Conservation (phyloP, 2,329 filamentous ascomycete species). For the Aspergillus pseudoviridinutans region DNA sequence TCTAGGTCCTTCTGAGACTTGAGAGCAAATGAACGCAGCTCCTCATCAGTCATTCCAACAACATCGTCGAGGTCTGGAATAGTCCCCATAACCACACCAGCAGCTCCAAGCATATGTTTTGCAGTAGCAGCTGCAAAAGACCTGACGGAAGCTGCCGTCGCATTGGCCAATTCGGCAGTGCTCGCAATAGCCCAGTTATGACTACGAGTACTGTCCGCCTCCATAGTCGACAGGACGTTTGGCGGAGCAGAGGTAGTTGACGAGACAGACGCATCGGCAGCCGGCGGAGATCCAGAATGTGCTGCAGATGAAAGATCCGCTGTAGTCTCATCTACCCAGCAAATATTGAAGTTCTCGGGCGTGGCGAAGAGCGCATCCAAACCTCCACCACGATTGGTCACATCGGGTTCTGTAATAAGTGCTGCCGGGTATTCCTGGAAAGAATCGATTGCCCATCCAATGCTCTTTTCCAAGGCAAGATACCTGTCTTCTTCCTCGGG, state of each 20-base stretch:
- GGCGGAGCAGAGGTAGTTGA: slow-evolving; percentile 24
- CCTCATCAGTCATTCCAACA: slow-evolving; percentile 39
- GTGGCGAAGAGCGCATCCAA: slow-evolving; percentile 43
- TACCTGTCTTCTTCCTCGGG: slow-evolving; percentile 45
- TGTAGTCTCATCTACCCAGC: slow-evolving; percentile 40
- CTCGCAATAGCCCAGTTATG: slow-evolving; percentile 37
- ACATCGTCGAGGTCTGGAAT: slow-evolving; percentile 38
- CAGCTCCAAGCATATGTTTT: slow-evolving; percentile 35
- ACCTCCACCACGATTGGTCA: slow-evolving; percentile 42
- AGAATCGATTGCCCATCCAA: slow-evolving; percentile 26
- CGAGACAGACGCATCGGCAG: slow-evolving; percentile 20
- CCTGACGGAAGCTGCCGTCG: slow-evolving; percentile 32
- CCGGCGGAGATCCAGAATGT: slow-evolving; percentile 17
- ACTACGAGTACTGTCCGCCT: slow-evolving; percentile 35
- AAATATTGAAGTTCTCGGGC: slow-evolving; percentile 44
- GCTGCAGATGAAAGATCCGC: slow-evolving; percentile 24
- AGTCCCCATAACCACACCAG: slow-evolving; percentile 27
- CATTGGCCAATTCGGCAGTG: slow-evolving; percentile 32
- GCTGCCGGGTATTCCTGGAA: slow-evolving; percentile 37
- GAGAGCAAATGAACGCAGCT: slow-evolving; percentile 36
- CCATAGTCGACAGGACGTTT: slow-evolving; percentile 38
- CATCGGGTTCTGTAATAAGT: slow-evolving; percentile 36
- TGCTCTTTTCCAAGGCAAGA: slow-evolving; percentile 41
- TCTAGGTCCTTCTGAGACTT: slow-evolving; percentile 63
- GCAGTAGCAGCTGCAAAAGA: slow-evolving; percentile 34